Conservation (phyloP, 176 grass and related monocot species). For the Alopecurus myosuroides region DNA sequence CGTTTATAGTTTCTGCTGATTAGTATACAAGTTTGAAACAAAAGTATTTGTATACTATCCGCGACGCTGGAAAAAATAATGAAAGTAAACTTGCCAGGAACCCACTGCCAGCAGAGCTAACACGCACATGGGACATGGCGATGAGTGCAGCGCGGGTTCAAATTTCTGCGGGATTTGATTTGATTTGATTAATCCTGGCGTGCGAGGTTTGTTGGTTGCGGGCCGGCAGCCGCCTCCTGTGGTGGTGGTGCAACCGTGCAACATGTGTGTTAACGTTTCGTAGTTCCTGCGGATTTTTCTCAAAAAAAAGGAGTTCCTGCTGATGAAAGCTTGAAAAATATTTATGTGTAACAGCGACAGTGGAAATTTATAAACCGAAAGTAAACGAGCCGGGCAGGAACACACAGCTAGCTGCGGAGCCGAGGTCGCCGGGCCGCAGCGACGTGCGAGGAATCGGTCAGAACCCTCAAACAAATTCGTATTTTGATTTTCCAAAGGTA, state of each 20-base stretch:
- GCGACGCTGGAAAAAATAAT: too few relatives aligned
- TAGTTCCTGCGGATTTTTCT: too few relatives aligned
- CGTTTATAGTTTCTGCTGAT: background rate
- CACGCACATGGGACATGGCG: background rate
- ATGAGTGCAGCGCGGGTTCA: too few relatives aligned
- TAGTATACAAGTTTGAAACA: background rate
- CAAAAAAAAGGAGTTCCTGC: too few relatives aligned
- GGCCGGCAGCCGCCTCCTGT: background rate
- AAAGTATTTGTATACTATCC: too few relatives aligned
- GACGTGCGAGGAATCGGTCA: background rate
- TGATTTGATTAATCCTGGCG: background rate
- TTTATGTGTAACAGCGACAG: background rate
- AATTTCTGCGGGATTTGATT: too few relatives aligned
- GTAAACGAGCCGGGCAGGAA: conserved; percentile 3
- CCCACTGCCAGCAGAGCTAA: background rate
- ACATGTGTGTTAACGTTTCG: background rate
- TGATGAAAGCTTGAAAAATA: too few relatives aligned
- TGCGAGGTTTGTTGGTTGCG: too few relatives aligned
- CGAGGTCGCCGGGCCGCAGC: background rate
- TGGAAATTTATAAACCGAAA: too few relatives aligned
- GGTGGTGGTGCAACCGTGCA: too few relatives aligned
- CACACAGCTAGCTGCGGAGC: background rate
- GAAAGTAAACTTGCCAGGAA: conserved; percentile 6
- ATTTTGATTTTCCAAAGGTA: background rate
- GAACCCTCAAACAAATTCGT: background rate